Evolutionary conservation across 2,329 filamentous ascomycete genomes (phyloP), one percentile per base, ranked within the genome.

Genomic region (Xylaria sp.): DNA sequence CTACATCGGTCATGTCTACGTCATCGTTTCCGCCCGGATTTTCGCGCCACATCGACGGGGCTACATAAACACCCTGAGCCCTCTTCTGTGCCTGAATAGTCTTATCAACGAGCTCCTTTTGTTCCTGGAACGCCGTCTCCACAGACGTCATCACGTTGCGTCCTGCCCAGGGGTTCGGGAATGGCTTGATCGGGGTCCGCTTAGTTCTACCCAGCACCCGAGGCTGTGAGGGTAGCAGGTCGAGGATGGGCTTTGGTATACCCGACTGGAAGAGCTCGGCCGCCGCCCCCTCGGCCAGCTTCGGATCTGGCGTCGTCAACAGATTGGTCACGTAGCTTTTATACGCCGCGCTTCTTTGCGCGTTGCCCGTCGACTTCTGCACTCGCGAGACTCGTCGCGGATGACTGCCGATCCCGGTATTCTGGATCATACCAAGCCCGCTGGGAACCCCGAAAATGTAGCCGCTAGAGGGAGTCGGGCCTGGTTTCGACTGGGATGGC

Each of bases 111-210:
- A 57, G 23, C n/a, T 43, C 53, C 59, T 53, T 41, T 13, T 30
- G 55, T 32, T 60, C 55, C n/a, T 57, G 30, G 41, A 63, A 57
- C n/a, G 45, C 57, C 9, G 30, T 1, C 63, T 74, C 34, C 9
- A 71, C 63, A 15, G 60, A 58, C 3, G 70, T 68, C 45, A 67
- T 56, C 45, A 67, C 66, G 34, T 6, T 23, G 13, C 53, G 53
- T n/a, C 10, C 32, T 12, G 67, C 62, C 45, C 66, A 72, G 23
- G 70, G 59, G 30, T 66, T 64, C 13, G 65, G 65, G 57, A 73
- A 73, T 18, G 65, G 55, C 36, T 12, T 9, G 25, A 68, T 41
- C 13, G n/a, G 18, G 10, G 15, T 7, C 8, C 13, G 28, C 23
- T 23, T 20, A 48, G 45, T 56, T 3, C 28, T 41, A n/a, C 7